Percentiles rank a stretch among this genome's conserved stretches.
phyloP scores from a whole-genome alignment of 2,329 filamentous ascomycete genomes.

The Aspergillus hortae region DNA sequence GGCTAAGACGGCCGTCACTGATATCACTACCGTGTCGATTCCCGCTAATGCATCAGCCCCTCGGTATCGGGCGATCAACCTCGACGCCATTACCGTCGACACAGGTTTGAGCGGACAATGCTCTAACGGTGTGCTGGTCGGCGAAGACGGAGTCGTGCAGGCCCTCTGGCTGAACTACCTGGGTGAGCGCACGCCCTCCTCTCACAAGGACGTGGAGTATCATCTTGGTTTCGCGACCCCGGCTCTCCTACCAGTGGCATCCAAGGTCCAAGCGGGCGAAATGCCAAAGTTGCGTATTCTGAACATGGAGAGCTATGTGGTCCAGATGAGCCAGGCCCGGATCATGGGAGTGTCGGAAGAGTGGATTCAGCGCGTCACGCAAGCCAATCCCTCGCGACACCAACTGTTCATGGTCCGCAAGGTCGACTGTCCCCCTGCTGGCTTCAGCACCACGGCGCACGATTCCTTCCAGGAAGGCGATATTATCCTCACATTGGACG shows the following conservation, averaged over 20 bases:
- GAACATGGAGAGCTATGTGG: conserved; percentile 88
- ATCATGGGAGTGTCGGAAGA: conserved; percentile 96
- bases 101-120: conserved; percentile 88
- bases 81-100: conserved; percentile 96
- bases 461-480: conserved; percentile 80
- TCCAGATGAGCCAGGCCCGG: conserved; percentile 94
- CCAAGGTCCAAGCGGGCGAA: conserved; percentile 75
- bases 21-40: conserved; percentile 95
- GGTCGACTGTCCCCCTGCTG: conserved; percentile 61
- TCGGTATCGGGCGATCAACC: conserved; percentile 88
- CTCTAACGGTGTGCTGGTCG: conserved; percentile 86
- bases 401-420: conserved; percentile 99
- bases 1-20: conserved; percentile 89
- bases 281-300: conserved; percentile 83
- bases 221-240: conserved; percentile 89
- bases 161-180: conserved; percentile 97
- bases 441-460: conserved; percentile 45
- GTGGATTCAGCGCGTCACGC: conserved; percentile 88
- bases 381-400: conserved; percentile 85
- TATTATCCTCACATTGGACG: conserved; percentile 86
- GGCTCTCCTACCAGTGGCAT: conserved; percentile 81
- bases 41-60: conserved; percentile 90
- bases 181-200: conserved; percentile 75
- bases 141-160: conserved; percentile 86
- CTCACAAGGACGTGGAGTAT: conserved; percentile 89